Evolutionary conservation across 306 rosid genomes (phyloP).

Genomic region (Acacia confusa): DNA sequence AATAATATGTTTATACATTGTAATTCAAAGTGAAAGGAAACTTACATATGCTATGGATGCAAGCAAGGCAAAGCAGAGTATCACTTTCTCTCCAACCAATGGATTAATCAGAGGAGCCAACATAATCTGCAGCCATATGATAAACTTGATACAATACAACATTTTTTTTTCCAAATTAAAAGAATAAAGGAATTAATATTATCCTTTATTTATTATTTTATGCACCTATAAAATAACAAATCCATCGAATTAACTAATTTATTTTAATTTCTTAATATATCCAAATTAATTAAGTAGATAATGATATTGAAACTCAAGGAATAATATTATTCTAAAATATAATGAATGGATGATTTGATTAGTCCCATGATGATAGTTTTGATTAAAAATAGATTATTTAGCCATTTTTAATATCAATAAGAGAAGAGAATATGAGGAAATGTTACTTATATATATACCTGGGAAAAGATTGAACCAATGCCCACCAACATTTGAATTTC

Average conservation of each 20-base stretch:
- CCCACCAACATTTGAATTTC: constrained; percentile 74
- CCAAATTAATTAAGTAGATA: no score
- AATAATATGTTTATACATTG: not conserved
- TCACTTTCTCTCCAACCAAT: constrained; percentile 76
- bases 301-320: no score
- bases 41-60: constrained; percentile 85
- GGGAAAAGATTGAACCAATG: constrained; percentile 76
- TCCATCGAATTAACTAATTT: not conserved
- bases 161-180: not conserved
- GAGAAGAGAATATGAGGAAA: not conserved
- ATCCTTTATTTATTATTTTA: not conserved
- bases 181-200: no score
- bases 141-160: not conserved
- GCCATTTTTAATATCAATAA: not conserved
- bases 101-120: constrained; percentile 78
- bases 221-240: not conserved
- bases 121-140: constrained; percentile 49
- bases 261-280: no score
- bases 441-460: constrained; percentile 40
- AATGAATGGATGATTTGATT: not conserved
- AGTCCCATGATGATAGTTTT: not conserved
- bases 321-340: not conserved
- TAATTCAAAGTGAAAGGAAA: not conserved
- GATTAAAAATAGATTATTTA: no score
- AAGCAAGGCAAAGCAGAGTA: constrained; percentile 65